phyloP scores from a whole-genome alignment of 768 basidiomycete genomes.

The Pisolithus orientalis region DNA sequence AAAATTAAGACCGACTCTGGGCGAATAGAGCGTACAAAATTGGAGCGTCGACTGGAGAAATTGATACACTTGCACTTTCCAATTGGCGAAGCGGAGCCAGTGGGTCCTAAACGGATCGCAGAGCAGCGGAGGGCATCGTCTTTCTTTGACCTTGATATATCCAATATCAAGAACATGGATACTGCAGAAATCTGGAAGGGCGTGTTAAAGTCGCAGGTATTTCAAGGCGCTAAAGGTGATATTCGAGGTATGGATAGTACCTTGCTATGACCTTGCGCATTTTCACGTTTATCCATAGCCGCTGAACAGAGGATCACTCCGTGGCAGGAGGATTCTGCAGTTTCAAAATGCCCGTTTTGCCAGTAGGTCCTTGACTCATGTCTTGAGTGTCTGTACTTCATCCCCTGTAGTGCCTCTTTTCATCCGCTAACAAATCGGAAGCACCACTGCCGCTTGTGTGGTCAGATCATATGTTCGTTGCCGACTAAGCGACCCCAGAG shows the following conservation, averaged over 20 bases:
- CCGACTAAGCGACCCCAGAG: conserved; percentile 71
- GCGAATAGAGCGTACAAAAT: conserved; percentile 74
- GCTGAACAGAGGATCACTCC: conserved; percentile 91
- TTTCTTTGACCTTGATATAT: conserved; percentile 66
- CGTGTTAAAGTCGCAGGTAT: conserved; percentile 40
- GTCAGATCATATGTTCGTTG: conserved; percentile 84
- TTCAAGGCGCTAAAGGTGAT: conserved; percentile 47
- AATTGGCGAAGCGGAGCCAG: conserved; percentile 12
- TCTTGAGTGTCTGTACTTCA: conserved; percentile 4
- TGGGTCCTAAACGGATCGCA: conserved; percentile 3
- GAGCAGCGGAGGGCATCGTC: conserved; percentile 51
- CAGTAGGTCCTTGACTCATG: conserved; percentile 37
- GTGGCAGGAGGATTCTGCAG: conserved; percentile 82
- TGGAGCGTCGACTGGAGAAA: conserved; percentile 86
- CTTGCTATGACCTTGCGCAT: background rate
- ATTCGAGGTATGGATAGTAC: conserved; percentile 54
- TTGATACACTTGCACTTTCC: conserved; percentile 71
- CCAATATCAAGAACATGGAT: conserved; percentile 51
- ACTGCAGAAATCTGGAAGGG: conserved; percentile 68
- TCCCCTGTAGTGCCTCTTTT: conserved; percentile 53
- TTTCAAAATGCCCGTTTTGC: conserved; percentile 83
- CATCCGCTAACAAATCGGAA: conserved; percentile 89
- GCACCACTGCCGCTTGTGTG: conserved; percentile 94
- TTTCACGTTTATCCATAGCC: conserved; percentile 31
- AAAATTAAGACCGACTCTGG: conserved; percentile 35